Base-by-base conservation (phyloP, 768 basidiomycete species). In the Hebeloma cylindrosporum region DNA sequence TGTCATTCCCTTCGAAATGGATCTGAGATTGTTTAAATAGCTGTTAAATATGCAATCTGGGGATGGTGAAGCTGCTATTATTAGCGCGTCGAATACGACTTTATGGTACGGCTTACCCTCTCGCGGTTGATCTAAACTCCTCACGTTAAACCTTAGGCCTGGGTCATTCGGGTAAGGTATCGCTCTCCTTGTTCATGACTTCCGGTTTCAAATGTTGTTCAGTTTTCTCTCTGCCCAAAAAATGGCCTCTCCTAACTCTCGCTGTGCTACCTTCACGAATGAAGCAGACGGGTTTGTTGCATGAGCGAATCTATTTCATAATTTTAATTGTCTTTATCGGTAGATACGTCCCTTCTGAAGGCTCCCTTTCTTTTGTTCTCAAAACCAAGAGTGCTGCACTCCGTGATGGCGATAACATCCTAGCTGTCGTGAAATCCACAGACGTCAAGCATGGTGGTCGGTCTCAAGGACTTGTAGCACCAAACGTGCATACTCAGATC, bases 291-390 rank as follows among this genome's bases (percentile, higher is more conserved):
- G 66, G 64, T 65, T 49, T 46, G 51, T 36, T 10, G n/a, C 16
- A 30, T 35, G n/a, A n/a, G n/a, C n/a, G n/a, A n/a, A n/a, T 4
- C 9, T 14, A 5, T 26, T 7, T 27, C 7, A 7, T 22, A 4
- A 7, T 46, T 22, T 43, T 17, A 23, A 8, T 10, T 5, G 1
- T 20, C 7, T 33, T 20, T 16, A 18, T 25, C n/a, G 10, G 10
- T 16, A 65, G 64, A n/a, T 65, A 66, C 36, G 63, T 58, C 33
- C 58, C 65, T 9, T 54, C 62, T 1, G 65, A 66, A 48, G 65
- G 60, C 7, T 60, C 53, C 3, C 55, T 60, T 10, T 51, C 62
- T 14, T 36, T 67, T 3, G 48, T 67, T 20, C 45, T 67, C n/a
- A 67, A 65, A 43, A 63, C 60, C 10, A 47, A 42, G 30, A 46